A percentile compares a stretch with the other conserved stretches of the same genome.
These are phyloP conservation scores for Mortierella sp. DNA, from an alignment of 371 early-diverging fungal genomes.

Conservation along the genomic window DNA sequence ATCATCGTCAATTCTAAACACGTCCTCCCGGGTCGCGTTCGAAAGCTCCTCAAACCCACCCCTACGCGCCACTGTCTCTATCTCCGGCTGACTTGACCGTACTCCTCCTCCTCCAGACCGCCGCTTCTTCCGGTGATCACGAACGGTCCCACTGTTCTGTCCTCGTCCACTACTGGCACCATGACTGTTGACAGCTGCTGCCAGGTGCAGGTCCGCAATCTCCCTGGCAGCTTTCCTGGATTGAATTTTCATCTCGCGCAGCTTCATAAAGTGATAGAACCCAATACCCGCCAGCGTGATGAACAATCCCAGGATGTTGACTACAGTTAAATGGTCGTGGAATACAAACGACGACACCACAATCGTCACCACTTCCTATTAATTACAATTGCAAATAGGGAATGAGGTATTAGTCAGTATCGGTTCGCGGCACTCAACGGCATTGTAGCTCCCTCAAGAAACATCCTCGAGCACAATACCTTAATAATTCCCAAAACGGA, in stretches of 20 bases:
- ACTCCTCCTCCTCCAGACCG: constrained; percentile 5
- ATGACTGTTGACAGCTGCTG: constrained; percentile 8
- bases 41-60: neutral
- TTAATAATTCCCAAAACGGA: constrained; percentile 82
- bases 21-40: too few relatives aligned
- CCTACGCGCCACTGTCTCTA: neutral
- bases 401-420: neutral
- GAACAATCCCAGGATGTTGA: constrained; percentile 68
- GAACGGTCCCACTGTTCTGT: neutral
- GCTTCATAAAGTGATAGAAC: constrained; percentile 61
- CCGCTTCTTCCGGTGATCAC: constrained; percentile 15
- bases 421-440: neutral
- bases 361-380: constrained; percentile 72
- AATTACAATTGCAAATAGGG: neutral
- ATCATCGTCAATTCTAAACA: neutral
- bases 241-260: constrained; percentile 27
- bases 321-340: constrained; percentile 66
- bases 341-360: constrained; percentile 64
- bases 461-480: constrained; percentile 10
- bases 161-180: neutral
- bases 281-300: constrained; percentile 71
- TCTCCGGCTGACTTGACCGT: neutral
- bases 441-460: neutral
- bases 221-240: constrained; percentile 25
- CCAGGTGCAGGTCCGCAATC: constrained; percentile 21